Evolutionary conservation across 257 asterid genomes (phyloP).

Genomic region (Solanum chilense): DNA sequence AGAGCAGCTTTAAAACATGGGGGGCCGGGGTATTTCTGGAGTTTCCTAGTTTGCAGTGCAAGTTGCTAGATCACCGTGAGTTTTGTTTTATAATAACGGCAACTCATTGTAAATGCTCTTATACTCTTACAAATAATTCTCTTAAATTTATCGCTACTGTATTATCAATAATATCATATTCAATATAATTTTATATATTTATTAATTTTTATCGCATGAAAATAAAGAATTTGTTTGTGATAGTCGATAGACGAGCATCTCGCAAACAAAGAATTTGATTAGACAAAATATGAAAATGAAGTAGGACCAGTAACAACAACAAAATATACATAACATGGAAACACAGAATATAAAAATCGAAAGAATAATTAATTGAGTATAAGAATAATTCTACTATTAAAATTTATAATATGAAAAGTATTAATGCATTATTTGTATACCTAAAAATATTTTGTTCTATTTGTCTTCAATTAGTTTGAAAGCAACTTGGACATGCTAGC

Average conservation of each 20-base stretch:
- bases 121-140: background rate
- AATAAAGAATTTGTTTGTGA: accelerated
- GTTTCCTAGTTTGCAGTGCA: background rate
- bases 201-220: no score
- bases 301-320: accelerated
- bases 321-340: background rate
- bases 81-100: background rate
- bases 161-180: background rate
- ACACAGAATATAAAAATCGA: background rate
- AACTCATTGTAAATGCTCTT: background rate
- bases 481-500: background rate
- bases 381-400: background rate
- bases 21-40: background rate
- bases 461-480: background rate
- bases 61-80: background rate
- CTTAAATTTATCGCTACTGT: no score
- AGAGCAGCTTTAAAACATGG: background rate
- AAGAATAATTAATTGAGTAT: background rate
- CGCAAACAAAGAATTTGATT: background rate
- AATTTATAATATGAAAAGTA: background rate
- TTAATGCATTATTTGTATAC: background rate
- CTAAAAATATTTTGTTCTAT: background rate
- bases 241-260: background rate
- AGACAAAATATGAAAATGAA: background rate
- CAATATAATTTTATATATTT: no score